Evolutionary conservation across 352 stramenopile species (phyloP).

Genomic region (Globisporangium solare): DNA sequence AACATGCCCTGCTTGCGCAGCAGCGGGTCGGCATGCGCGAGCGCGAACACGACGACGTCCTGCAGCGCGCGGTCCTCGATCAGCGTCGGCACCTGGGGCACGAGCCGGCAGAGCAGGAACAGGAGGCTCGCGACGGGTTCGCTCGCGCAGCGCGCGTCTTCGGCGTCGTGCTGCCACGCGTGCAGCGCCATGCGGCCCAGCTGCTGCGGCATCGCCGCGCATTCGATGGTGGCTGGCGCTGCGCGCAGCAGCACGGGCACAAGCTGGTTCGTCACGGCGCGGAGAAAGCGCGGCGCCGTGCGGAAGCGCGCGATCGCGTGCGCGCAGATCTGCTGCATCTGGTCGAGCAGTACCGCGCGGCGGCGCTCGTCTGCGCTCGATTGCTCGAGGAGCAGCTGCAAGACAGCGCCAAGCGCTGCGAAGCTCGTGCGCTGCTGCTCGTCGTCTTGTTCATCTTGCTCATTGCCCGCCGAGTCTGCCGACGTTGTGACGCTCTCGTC

Average conservation of each 20-base stretch:
- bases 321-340: conserved; percentile 30
- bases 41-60: conserved; percentile 41
- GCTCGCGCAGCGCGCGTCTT: not conserved
- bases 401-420: conserved; percentile 39
- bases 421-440: conserved; percentile 27
- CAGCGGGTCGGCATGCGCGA: conserved; percentile 47
- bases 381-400: conserved; percentile 36
- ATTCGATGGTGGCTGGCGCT: not conserved
- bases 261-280: conserved; percentile 38
- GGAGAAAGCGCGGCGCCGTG: conserved; percentile 35
- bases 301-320: conserved; percentile 35
- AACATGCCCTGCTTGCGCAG: conserved; percentile 69
- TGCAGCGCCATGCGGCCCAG: conserved; percentile 20
- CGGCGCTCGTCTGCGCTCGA: conserved; percentile 1
- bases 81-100: conserved; percentile 39
- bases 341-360: conserved; percentile 6
- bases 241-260: conserved; percentile 36
- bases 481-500: not conserved
- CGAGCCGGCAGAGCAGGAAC: conserved; percentile 55
- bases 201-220: conserved; percentile 4
- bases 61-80: conserved; percentile 38
- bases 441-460: conserved; percentile 1
- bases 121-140: conserved; percentile 38
- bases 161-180: conserved; percentile 14
- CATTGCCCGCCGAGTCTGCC: not conserved